Percentiles rank a stretch among this genome's conserved stretches.
Evolutionary conservation across 345 rosid genomes (phyloP).

Genomic region (Fremontodendron californicum): DNA sequence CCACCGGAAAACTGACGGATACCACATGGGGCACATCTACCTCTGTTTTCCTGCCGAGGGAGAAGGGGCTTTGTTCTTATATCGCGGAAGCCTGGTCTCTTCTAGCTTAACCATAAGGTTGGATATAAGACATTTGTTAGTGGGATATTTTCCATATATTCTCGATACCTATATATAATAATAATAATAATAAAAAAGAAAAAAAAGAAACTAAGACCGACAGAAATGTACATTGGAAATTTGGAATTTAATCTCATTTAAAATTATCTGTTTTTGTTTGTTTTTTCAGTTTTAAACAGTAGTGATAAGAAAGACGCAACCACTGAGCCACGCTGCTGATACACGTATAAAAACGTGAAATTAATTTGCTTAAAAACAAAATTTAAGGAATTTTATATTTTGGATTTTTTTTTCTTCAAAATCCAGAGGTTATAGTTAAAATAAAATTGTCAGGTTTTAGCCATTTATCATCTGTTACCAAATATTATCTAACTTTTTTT

Average conservation of each 20-base stretch:
- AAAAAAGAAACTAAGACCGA: too few species aligned
- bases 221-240: too few species aligned
- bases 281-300: background rate
- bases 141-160: slow-evolving; percentile 9
- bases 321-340: background rate
- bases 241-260: too few species aligned
- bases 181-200: too few species aligned
- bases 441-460: too few species aligned
- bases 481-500: too few species aligned
- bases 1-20: slow-evolving; percentile 41
- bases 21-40: slow-evolving; percentile 21
- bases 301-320: background rate
- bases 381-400: too few species aligned
- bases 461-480: too few species aligned
- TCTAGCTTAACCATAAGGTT: background rate
- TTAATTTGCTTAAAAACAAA: background rate
- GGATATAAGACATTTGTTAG: background rate
- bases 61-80: background rate
- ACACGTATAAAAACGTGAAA: background rate
- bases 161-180: too few species aligned
- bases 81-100: background rate
- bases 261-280: too few species aligned
- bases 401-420: too few species aligned
- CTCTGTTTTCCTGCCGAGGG: background rate
- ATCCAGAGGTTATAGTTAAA: too few species aligned